Percentiles rank a stretch among this genome's conserved stretches.
Conservation (phyloP, 2,329 filamentous ascomycete genomes). For the Trichoderma semiorbis region DNA sequence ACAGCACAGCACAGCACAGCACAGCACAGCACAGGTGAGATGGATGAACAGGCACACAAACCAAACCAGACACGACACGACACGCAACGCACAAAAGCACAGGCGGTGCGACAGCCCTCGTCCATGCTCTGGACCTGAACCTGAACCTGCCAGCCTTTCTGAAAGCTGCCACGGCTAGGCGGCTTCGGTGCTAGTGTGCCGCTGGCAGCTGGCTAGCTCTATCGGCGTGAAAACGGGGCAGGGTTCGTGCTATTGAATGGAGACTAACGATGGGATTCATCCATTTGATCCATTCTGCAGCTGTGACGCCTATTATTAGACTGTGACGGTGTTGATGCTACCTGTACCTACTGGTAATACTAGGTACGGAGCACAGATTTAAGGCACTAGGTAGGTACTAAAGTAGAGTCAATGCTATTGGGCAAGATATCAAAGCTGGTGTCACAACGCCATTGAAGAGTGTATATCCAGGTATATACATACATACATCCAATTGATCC, state of each 20-base stretch:
- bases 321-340: neutral
- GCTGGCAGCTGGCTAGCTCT: neutral
- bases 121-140: constrained; percentile 1
- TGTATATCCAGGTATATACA: neutral
- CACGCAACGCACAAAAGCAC: neutral
- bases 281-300: neutral
- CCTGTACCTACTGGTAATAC: neutral
- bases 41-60: neutral
- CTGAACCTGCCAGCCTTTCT: neutral
- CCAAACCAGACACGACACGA: no score
- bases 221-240: constrained; percentile 6
- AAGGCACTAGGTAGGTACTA: neutral
- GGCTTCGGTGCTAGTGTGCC: neutral
- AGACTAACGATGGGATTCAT: no score
- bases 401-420: neutral
- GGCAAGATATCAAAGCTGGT: neutral
- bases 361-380: neutral
- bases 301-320: neutral
- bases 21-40: neutral
- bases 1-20: no score
- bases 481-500: neutral
- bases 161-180: neutral
- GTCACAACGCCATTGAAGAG: neutral
- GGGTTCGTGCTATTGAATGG: neutral
- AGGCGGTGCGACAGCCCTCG: neutral